Evolutionary conservation across 768 basidiomycete genomes (phyloP).

Genomic region (Lentinula detonsa): DNA sequence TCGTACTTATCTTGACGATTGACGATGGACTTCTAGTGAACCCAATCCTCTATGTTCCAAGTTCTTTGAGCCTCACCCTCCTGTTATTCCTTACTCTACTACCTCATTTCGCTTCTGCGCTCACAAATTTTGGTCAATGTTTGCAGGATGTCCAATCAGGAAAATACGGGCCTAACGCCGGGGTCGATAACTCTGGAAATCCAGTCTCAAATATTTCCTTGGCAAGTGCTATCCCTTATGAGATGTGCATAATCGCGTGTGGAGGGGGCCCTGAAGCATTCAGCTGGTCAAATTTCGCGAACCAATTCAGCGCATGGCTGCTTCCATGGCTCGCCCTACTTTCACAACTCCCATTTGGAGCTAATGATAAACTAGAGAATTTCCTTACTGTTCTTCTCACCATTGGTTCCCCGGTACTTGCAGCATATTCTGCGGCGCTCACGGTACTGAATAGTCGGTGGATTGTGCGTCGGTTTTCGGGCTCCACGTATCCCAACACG

Average conservation of each 20-base stretch:
- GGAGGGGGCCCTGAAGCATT: background rate
- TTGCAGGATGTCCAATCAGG: background rate
- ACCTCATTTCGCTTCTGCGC: background rate
- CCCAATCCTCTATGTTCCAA: background rate
- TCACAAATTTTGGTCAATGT: background rate
- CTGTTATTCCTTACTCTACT: background rate
- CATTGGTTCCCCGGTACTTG: conserved; percentile 37
- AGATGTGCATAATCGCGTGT: background rate
- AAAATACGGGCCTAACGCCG: background rate
- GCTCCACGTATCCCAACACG: conserved; percentile 23
- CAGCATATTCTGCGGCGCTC: conserved; percentile 38
- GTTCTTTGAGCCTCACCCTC: background rate
- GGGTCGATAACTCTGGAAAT: background rate
- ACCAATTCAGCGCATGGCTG: conserved; percentile 38
- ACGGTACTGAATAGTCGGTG: conserved; percentile 39
- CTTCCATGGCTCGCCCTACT: conserved; percentile 43
- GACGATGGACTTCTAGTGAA: background rate
- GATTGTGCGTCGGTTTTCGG: conserved; percentile 26
- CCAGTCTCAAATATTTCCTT: background rate
- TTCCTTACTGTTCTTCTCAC: conserved; percentile 35
- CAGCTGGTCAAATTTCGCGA: conserved; percentile 26
- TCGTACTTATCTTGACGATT: background rate
- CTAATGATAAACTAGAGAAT: conserved; percentile 31
- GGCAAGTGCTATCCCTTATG: background rate
- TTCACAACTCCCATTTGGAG: conserved; percentile 43